Evolutionary conservation across 768 basidiomycete genomes (phyloP), one percentile per base, ranked within the genome.

Genomic region (Trametes sanguinea): DNA sequence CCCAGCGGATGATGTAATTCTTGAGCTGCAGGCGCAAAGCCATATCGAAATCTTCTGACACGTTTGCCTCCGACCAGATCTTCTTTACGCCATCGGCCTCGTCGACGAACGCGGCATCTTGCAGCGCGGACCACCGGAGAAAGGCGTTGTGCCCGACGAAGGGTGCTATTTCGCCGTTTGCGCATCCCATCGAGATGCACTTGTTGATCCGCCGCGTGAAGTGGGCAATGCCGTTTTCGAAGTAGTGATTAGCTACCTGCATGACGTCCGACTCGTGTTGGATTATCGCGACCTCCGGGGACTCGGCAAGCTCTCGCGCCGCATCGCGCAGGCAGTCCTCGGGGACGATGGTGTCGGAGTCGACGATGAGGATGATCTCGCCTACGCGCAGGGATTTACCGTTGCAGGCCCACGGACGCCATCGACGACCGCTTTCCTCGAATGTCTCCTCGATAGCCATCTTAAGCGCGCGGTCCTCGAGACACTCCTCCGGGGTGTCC

Each of bases 261-360:
- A 94, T 92, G 67, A 95, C 92, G 68, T 92, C 90, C 85, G 90
- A 92, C 68, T 90, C 90, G 71, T 96, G 94, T 69, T 95, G 94
- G 54, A 96, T 88, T 76, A 96, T 93, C 1, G 86, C 92, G 30
- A 94, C 85, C 42, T 93, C 88, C 0, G 90, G 92, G 64, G 87
- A 87, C 74, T 89, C 88, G 16, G 84, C 79, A 61, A 96, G 80
- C 71, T 96, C 94, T 43, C 90, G 85, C 5, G 92, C 93, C 0
- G 94, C 94, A 76, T 95, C 93, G 60, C 92, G 83, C 72, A 96
- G 87, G 72, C 92, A 95, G 71, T 95, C 94, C 78, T 89, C 90
- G 3, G 92, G 91, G 27, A 90, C 86, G 62, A 90, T 77, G 16
- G 88, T 87, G 71, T 91, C 89, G 10, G 92, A 88, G 72, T 95